Conservation (phyloP, 108 stramenopile genomes). For the Discostella pseudostelligera region DNA sequence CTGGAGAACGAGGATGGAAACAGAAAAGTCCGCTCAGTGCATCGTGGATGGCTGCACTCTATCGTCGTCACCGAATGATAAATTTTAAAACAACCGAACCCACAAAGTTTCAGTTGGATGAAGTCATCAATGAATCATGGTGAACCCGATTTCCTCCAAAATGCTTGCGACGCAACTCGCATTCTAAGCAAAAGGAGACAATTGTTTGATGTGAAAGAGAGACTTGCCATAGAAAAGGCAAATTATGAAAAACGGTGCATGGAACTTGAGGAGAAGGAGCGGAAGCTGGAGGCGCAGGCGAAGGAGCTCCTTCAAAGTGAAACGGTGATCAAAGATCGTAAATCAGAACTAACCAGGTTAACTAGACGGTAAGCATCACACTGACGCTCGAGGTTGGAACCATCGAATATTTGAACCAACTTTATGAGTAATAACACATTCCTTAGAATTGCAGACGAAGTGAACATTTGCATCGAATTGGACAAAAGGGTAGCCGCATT, state of each 20-base stretch:
- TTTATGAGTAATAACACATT: no score
- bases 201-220: conserved; percentile 33
- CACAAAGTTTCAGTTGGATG: no score
- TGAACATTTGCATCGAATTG: background rate
- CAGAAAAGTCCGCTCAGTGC: conserved; percentile 53
- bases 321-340: conserved; percentile 13
- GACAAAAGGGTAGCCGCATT: conserved; percentile 4
- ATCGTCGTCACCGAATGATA: conserved; percentile 57
- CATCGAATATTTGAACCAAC: no score
- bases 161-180: conserved; percentile 40
- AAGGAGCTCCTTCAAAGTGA: background rate
- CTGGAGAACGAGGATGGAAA: conserved; percentile 27
- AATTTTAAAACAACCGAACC: no score
- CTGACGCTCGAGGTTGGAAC: no score
- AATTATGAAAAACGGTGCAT: conserved; percentile 1
- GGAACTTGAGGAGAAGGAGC: conserved; percentile 14
- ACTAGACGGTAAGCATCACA: conserved; percentile 25
- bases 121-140: no score
- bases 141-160: conserved; percentile 31
- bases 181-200: conserved; percentile 33
- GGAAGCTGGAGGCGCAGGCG: conserved; percentile 24
- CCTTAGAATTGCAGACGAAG: conserved; percentile 30
- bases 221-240: conserved; percentile 10
- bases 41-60: conserved; percentile 85
- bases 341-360: conserved; percentile 9